Base-by-base conservation (phyloP, 495 filamentous ascomycete species). In the Elasticomyces elasticus region DNA sequence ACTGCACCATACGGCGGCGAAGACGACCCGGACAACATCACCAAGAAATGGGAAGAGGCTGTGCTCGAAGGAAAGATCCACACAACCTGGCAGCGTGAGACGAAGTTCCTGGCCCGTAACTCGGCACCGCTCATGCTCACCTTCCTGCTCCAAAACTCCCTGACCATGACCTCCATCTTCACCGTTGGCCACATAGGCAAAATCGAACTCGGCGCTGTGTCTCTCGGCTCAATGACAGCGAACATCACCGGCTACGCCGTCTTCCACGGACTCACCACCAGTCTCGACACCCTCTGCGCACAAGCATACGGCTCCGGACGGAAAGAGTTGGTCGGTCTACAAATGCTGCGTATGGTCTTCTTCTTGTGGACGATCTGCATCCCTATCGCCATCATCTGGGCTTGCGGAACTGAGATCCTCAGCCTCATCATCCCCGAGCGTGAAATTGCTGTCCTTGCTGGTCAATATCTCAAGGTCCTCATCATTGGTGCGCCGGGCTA, bases 41-140 rank as follows among this genome's bases (percentile, higher is more conserved):
- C 57, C 51, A 68, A 63, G 65, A 83, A 85, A 69, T 95, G 88
- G 88, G 83, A 88, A 51, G 82, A 84, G 33, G 86, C 87, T 1
- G 86, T 90, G 11, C 72, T 76, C 0, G 76, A 79, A 2, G 86
- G 86, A 7, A 71, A 75, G 54, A 85, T 94, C 56, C 80, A 85
- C 46, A 94, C 89, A 2, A 88, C 87, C 0, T 94, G 87, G 85
- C 79, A 81, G 60, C 78, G 86, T 54, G 89, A 95, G 71, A 76
- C 82, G 1, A 80, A 84, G 66, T 84, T 86, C 0, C 71, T 90
- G 30, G 62, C 67, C 4, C 72, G 70, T 60, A 84, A 82, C 59
- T 74, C 80, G 0, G 69, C 68, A 2, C 76, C 81, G 0, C 66
- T 88, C 10, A 78, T 84, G 46, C 56, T 84, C n/a, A 86, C 84